Conservation (phyloP, 2,329 filamentous ascomycete species). For the Penicillium sp. region DNA sequence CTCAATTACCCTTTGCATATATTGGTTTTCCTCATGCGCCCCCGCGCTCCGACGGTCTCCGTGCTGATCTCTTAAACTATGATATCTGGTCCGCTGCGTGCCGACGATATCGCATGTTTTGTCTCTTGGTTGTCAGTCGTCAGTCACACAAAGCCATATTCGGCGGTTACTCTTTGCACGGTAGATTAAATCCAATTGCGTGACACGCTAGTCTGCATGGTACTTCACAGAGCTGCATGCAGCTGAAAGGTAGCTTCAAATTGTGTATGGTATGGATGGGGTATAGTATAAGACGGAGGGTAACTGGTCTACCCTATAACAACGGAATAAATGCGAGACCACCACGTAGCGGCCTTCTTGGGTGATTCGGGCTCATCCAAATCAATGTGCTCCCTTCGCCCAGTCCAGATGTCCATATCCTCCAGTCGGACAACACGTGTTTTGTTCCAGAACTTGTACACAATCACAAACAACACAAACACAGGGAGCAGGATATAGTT, state of each 20-base stretch:
- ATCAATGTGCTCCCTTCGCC: conserved; percentile 29
- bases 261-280: background rate
- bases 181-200: background rate
- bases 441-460: conserved; percentile 49
- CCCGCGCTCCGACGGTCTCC: conserved; percentile 28
- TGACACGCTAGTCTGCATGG: background rate
- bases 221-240: background rate
- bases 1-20: background rate
- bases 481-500: conserved; percentile 57
- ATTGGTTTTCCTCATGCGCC: background rate
- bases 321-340: conserved; percentile 22
- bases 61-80: conserved; percentile 8
- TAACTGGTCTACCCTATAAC: conserved; percentile 24
- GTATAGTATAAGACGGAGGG: background rate
- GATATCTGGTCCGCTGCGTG: background rate
- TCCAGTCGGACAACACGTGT: conserved; percentile 38
- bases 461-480: conserved; percentile 49
- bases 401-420: conserved; percentile 44
- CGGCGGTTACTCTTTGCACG: background rate
- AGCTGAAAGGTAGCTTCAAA: background rate
- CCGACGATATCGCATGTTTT: background rate
- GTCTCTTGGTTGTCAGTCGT: background rate
- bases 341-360: conserved; percentile 14
- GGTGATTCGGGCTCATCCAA: conserved; percentile 11
- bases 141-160: background rate